Conservation (phyloP, 2,329 filamentous ascomycete species). For the Trichoderma sp. region DNA sequence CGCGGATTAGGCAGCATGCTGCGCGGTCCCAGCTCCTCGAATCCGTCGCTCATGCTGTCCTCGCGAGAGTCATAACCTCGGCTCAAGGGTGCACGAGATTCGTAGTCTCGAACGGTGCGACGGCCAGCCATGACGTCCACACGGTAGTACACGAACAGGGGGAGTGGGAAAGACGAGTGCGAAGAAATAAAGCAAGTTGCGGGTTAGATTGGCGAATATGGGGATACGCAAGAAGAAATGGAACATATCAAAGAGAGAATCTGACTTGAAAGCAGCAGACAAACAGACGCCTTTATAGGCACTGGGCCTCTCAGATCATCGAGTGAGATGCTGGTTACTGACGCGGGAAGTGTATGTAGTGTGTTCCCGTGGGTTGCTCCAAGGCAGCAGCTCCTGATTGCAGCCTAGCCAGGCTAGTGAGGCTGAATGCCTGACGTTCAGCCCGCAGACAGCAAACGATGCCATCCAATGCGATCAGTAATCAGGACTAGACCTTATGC, state of each 20-base stretch:
- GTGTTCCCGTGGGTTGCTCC: background rate
- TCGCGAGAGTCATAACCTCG: background rate
- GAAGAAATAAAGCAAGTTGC: background rate
- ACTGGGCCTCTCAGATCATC: background rate
- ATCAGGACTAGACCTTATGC: slow-evolving; percentile 18
- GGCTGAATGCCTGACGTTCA: slow-evolving; percentile 25
- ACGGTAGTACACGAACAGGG: background rate
- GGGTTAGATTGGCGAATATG: background rate
- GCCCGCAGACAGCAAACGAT: slow-evolving; percentile 18
- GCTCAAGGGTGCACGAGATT: background rate
- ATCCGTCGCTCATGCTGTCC: slow-evolving; percentile 16
- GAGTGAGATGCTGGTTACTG: background rate
- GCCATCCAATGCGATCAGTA: background rate
- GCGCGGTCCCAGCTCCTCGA: slow-evolving; percentile 22
- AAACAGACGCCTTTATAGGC: slow-evolving; percentile 1
- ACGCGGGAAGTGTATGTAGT: background rate
- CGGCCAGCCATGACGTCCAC: slow-evolving; percentile 6
- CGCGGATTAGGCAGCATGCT: slow-evolving; percentile 22
- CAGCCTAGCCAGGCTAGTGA: slow-evolving; percentile 13
- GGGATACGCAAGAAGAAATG: background rate
- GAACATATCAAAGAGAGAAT: background rate
- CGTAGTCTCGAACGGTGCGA: background rate
- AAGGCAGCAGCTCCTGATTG: slow-evolving; percentile 26
- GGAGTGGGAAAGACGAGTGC: background rate
- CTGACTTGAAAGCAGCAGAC: background rate